phyloP scores from a whole-genome alignment of 305 asterid species.

The Withania somnifera region DNA sequence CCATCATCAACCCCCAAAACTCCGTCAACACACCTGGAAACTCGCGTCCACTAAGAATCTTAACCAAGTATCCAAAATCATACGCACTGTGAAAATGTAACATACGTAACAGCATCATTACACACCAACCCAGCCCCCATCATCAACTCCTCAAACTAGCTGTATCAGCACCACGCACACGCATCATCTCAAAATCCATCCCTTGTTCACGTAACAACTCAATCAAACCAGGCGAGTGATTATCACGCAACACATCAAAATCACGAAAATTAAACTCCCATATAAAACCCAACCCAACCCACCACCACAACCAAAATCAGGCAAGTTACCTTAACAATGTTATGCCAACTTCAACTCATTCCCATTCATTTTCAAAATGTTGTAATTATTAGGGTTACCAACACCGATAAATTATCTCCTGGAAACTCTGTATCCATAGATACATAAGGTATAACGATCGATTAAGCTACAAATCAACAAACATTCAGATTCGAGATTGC shows the following conservation, averaged over 20 bases:
- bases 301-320: constrained; percentile 31
- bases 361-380: constrained; percentile 51
- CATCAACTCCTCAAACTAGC: constrained; percentile 49
- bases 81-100: constrained; percentile 73
- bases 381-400: constrained; percentile 44
- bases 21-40: constrained; percentile 39
- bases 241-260: constrained; percentile 42
- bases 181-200: constrained; percentile 28
- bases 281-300: constrained; percentile 20
- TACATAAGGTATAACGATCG: constrained; percentile 43
- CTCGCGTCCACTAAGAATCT: constrained; percentile 49
- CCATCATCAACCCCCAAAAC: constrained; percentile 40
- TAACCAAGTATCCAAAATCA: constrained; percentile 75
- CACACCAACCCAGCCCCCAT: constrained; percentile 66
- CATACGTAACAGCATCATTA: constrained; percentile 40
- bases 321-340: constrained; percentile 62
- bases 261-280: constrained; percentile 89
- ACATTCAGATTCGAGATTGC: too few relatives aligned
- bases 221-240: constrained; percentile 46
- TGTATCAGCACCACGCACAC: constrained; percentile 26
- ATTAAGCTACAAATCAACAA: constrained; percentile 13
- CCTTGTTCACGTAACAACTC: constrained; percentile 65
- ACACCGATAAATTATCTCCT: constrained; percentile 45
- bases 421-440: constrained; percentile 93
- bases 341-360: constrained; percentile 61